Conservation (phyloP, 345 rosid genomes). For the Lenwebbia sp. region DNA sequence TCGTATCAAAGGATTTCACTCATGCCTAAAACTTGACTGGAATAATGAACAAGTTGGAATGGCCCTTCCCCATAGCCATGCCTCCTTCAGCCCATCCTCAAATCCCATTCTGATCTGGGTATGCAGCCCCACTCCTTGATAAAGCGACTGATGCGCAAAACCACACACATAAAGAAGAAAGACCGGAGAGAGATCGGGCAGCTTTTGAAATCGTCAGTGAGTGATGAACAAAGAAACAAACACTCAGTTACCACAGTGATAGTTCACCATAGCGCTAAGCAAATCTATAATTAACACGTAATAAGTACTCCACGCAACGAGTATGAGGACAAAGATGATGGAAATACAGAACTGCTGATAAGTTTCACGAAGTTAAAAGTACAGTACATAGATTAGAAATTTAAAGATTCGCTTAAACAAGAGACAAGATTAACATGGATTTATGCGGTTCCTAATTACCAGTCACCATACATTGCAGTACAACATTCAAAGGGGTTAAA, state of each 20-base stretch:
- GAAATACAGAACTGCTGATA: background rate
- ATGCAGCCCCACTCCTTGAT: background rate
- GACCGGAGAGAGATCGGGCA: background rate
- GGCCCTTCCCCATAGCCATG: background rate
- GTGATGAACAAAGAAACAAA: background rate
- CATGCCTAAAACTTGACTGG: too few relatives aligned
- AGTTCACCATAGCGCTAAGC: background rate
- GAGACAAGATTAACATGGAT: background rate
- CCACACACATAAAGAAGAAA: background rate
- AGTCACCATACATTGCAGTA: background rate
- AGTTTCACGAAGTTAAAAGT: background rate
- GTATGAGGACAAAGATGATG: background rate
- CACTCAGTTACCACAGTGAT: background rate
- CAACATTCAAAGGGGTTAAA: constrained; percentile 2
- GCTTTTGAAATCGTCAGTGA: background rate
- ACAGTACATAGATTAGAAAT: constrained; percentile 7
- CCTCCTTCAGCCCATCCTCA: background rate
- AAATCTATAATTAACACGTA: background rate
- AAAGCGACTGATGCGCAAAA: background rate
- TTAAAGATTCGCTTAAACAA: background rate
- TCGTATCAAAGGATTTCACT: too few relatives aligned
- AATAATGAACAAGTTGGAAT: background rate
- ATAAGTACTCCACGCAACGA: background rate
- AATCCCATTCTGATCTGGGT: background rate
- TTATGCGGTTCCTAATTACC: constrained; percentile 1